Evolutionary conservation across 371 early-diverging fungal genomes (phyloP).

Genomic region (Rhizopus delemar): DNA sequence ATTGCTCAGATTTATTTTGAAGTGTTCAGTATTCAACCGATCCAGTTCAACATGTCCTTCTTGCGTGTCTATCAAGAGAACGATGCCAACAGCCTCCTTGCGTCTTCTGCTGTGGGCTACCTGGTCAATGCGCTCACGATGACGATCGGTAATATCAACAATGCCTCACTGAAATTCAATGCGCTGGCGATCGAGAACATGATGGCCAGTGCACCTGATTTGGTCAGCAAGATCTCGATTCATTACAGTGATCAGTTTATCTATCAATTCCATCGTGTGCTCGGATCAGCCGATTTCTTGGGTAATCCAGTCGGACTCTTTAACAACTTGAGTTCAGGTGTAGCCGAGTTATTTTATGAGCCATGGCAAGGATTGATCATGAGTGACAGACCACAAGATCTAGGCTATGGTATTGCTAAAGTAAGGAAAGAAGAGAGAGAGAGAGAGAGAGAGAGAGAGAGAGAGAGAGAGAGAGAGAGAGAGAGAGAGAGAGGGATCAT

Average conservation of each 20-base stretch:
- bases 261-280: conserved; percentile 88
- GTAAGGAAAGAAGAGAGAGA: conserved; percentile 31
- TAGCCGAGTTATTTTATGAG: conserved; percentile 96
- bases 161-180: conserved; percentile 89
- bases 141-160: conserved; percentile 95
- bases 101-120: conserved; percentile 49
- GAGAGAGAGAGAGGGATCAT: no score
- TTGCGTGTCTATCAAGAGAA: conserved; percentile 80
- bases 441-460: no score
- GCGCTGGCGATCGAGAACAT: conserved; percentile 91
- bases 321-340: conserved; percentile 92
- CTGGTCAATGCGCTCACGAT: conserved; percentile 90
- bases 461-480: no score
- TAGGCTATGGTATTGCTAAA: conserved; percentile 92
- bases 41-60: conserved; percentile 93
- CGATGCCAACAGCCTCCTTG: conserved; percentile 33
- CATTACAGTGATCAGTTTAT: conserved; percentile 91
- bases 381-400: conserved; percentile 93
- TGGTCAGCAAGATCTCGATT: conserved; percentile 75
- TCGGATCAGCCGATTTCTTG: conserved; percentile 96
- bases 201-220: conserved; percentile 73
- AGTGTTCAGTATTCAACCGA: conserved; percentile 90
- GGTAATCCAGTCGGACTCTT: conserved; percentile 99
- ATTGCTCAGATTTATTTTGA: conserved; percentile 90
- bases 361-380: conserved; percentile 96